Percentiles rank a stretch among this genome's conserved stretches.
Conservation (phyloP, 306 rosid genomes). For the Medicago arabica region DNA sequence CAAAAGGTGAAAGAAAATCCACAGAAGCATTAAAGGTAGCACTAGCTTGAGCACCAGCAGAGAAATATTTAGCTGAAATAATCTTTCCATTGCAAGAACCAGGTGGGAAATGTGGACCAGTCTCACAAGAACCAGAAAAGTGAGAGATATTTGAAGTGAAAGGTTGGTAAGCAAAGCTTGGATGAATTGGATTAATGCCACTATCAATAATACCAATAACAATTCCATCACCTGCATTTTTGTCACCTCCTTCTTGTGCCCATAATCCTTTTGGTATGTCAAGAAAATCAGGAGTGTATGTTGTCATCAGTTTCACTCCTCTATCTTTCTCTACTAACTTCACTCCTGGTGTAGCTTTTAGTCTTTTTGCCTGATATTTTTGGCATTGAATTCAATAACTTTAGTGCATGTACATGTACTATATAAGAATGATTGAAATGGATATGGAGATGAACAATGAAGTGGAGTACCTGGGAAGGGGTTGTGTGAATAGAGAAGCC, state of each 20-base stretch:
- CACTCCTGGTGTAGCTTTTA: conserved; percentile 46
- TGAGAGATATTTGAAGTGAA: conserved; percentile 52
- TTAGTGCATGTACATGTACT: not conserved
- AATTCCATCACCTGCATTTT: conserved; percentile 69
- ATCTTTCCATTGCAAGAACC: conserved; percentile 78
- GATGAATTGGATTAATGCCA: conserved; percentile 78
- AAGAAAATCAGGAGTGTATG: conserved; percentile 51
- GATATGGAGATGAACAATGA: not conserved
- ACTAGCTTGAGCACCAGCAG: conserved; percentile 76
- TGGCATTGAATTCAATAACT: not conserved
- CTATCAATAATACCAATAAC: conserved; percentile 83
- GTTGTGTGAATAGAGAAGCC: conserved; percentile 83
- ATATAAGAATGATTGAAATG: not conserved
- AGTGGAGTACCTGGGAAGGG: conserved; percentile 70
- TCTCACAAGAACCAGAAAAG: conserved; percentile 62
- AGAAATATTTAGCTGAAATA: conserved; percentile 71
- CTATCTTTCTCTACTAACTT: conserved; percentile 49
- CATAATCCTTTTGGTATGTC: conserved; percentile 48
- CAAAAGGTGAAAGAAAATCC: conserved; percentile 87
- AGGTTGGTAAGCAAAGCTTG: conserved; percentile 64
- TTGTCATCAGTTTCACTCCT: conserved; percentile 47
- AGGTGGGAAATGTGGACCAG: conserved; percentile 66
- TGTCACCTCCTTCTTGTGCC: conserved; percentile 55
- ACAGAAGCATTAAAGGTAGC: conserved; percentile 64
- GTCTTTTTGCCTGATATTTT: conserved; percentile 43